Evolutionary conservation across 2,329 filamentous ascomycete genomes (phyloP).

Genomic region (Plenodomus biglobosus): DNA sequence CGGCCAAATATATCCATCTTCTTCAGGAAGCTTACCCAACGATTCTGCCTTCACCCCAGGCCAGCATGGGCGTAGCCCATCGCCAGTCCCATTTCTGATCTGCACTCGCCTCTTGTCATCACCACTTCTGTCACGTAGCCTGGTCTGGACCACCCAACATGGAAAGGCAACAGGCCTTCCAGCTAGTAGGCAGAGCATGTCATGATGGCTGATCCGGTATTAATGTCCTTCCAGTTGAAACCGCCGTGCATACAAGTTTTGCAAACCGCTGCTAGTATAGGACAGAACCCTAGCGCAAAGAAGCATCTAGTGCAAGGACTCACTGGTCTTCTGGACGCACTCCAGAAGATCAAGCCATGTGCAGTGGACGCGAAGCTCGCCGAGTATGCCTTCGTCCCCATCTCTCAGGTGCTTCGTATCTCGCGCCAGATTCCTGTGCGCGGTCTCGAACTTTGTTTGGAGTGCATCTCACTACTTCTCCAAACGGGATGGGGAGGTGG

Average conservation of each 20-base stretch:
- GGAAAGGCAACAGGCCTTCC: slow-evolving; percentile 46
- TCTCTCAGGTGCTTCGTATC: slow-evolving; percentile 81
- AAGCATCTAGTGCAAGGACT: slow-evolving; percentile 54
- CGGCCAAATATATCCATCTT: no score
- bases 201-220: background rate
- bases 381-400: slow-evolving; percentile 92
- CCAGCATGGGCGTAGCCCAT: no score
- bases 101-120: background rate
- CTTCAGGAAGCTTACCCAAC: no score
- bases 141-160: slow-evolving; percentile 14
- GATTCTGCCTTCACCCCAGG: no score
- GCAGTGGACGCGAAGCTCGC: slow-evolving; percentile 77
- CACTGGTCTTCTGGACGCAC: slow-evolving; percentile 47
- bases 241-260: slow-evolving; percentile 61
- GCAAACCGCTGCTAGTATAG: slow-evolving; percentile 55
- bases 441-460: slow-evolving; percentile 73
- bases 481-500: slow-evolving; percentile 74
- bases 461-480: slow-evolving; percentile 73
- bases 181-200: slow-evolving; percentile 30
- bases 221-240: slow-evolving; percentile 52
- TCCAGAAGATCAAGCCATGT: slow-evolving; percentile 42
- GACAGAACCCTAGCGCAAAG: slow-evolving; percentile 48
- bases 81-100: background rate
- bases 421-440: slow-evolving; percentile 71
- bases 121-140: background rate